Evolutionary conservation across 2,329 filamentous ascomycete genomes (phyloP).

Genomic region (Apiospora arundinis): DNA sequence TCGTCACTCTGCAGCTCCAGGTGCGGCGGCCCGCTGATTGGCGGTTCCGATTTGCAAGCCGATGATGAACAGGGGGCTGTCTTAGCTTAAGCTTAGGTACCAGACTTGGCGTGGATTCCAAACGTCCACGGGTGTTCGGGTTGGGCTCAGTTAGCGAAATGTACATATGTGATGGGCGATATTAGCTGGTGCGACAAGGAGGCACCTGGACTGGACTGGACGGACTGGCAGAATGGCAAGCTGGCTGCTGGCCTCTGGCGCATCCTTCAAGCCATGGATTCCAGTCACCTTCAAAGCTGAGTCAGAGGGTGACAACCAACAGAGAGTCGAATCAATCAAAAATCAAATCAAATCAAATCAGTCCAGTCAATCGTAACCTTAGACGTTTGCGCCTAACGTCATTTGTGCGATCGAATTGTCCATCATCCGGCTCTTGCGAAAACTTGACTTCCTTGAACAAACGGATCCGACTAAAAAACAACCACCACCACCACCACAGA

Average conservation of each 20-base stretch:
- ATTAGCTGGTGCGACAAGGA: conserved; percentile 16
- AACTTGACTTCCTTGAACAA: background rate
- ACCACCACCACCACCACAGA: background rate
- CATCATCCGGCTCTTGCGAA: conserved; percentile 8
- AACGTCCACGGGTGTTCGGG: conserved; percentile 2
- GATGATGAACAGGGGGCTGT: conserved; percentile 2
- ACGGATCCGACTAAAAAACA: background rate
- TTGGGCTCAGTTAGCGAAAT: background rate
- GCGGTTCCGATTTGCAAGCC: conserved; percentile 7
- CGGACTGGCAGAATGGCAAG: too few species aligned
- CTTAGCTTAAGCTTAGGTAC: conserved; percentile 5
- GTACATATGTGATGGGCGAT: conserved; percentile 3
- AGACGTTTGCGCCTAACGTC: conserved; percentile 9
- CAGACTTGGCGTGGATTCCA: background rate
- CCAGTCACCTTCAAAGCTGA: background rate
- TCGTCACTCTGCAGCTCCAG: conserved; percentile 12
- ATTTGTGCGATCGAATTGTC: conserved; percentile 12
- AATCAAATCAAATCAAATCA: background rate
- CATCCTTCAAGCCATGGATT: background rate
- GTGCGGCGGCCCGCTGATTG: conserved; percentile 17
- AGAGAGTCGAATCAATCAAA: background rate
- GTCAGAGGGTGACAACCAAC: conserved; percentile 7
- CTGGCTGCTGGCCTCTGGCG: background rate
- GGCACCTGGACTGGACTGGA: background rate
- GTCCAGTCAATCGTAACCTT: background rate